phyloP scores from a whole-genome alignment of 2,329 filamentous ascomycete species.

The Fusarium sp. region DNA sequence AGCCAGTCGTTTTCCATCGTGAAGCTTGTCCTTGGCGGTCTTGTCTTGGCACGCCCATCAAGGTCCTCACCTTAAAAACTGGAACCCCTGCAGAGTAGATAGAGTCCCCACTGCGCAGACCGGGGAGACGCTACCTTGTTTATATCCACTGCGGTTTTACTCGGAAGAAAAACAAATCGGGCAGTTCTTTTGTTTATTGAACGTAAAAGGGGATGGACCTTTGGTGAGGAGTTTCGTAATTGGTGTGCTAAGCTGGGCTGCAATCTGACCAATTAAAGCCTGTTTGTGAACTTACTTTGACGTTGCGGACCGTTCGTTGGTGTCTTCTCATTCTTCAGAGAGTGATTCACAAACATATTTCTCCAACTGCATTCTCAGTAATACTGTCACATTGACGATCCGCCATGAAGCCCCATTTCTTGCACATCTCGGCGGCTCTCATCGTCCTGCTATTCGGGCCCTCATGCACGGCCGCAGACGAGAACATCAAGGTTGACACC shows the following conservation, averaged over 20 bases:
- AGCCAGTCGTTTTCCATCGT: conserved; percentile 6
- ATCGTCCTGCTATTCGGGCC: conserved; percentile 15
- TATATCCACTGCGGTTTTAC: conserved; percentile 7
- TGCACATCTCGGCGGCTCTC: conserved; percentile 10
- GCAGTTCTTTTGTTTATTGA: conserved; percentile 11
- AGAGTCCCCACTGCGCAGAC: conserved; percentile 8
- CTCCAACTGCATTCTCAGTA: no score
- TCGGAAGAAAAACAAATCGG: conserved; percentile 10
- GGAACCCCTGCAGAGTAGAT: conserved; percentile 1
- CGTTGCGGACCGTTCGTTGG: background rate
- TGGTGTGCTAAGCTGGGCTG: background rate
- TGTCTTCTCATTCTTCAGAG: background rate
- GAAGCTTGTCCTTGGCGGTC: conserved; percentile 36
- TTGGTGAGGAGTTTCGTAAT: background rate
- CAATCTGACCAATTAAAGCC: background rate
- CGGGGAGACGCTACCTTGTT: background rate
- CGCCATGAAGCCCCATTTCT: conserved; percentile 24
- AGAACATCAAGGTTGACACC: conserved; percentile 25
- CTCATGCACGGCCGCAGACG: conserved; percentile 21
- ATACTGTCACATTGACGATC: background rate
- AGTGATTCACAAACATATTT: conserved; percentile 2
- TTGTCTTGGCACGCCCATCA: conserved; percentile 44
- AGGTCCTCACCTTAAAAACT: conserved; percentile 46
- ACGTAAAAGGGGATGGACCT: background rate
- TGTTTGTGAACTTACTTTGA: conserved; percentile 3